Conservation (phyloP, 768 basidiomycete genomes). For the Suillus paluster region DNA sequence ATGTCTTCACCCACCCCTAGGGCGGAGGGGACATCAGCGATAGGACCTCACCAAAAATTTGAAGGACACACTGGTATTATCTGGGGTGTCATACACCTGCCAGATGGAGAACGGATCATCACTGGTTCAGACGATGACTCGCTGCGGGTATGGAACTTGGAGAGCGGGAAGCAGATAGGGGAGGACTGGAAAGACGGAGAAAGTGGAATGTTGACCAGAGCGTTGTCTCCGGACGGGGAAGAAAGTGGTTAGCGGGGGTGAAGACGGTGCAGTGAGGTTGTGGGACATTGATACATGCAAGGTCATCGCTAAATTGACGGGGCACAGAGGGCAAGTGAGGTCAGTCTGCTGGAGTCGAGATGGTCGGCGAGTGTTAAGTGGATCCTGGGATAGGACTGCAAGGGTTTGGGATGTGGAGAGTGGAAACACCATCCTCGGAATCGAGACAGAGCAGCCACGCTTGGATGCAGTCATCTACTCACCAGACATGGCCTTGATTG, state of each 20-base stretch:
- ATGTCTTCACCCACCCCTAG: background rate
- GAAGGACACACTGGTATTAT: background rate
- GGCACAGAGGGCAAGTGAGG: background rate
- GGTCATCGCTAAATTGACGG: background rate
- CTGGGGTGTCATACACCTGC: background rate
- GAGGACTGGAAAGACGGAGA: background rate
- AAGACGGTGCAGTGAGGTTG: background rate
- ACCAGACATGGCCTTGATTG: slow-evolving; percentile 3
- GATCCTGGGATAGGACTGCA: background rate
- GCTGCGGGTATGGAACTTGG: background rate
- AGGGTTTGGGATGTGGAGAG: background rate
- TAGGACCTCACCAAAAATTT: background rate
- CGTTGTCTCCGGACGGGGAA: background rate
- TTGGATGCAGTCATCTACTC: background rate
- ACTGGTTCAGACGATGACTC: background rate
- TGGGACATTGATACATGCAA: background rate
- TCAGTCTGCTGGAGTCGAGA: background rate
- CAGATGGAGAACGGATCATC: background rate
- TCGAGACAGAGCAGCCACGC: background rate
- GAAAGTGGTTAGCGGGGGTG: background rate
- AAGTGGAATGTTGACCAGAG: background rate
- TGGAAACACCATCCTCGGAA: background rate
- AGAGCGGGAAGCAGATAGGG: background rate
- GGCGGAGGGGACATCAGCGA: background rate
- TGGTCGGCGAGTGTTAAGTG: background rate